Evolutionary conservation across 768 basidiomycete genomes (phyloP).

Genomic region (Lentinula edodes): DNA sequence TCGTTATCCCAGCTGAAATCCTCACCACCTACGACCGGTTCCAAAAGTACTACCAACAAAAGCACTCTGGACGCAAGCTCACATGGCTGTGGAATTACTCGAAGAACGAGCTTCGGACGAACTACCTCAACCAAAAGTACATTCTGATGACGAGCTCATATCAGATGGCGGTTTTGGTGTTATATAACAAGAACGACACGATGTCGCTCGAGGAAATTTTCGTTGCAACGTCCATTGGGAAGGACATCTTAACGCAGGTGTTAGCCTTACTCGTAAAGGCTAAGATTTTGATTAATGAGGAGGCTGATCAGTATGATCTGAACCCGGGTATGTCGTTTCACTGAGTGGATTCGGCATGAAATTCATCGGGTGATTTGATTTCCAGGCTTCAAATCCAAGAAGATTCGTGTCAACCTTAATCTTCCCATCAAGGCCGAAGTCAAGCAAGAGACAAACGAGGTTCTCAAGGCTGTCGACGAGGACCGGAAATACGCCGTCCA

Average conservation of each 20-base stretch:
- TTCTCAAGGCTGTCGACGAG: slow-evolving; percentile 92
- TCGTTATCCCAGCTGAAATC: slow-evolving; percentile 86
- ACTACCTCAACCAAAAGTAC: slow-evolving; percentile 91
- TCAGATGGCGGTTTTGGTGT: slow-evolving; percentile 89
- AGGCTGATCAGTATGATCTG: slow-evolving; percentile 85
- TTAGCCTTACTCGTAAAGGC: slow-evolving; percentile 76
- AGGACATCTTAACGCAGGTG: slow-evolving; percentile 73
- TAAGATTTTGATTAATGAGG: slow-evolving; percentile 85
- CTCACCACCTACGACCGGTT: slow-evolving; percentile 86
- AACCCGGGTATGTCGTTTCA: slow-evolving; percentile 50
- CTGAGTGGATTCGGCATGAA: too few relatives aligned
- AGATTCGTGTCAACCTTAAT: slow-evolving; percentile 89
- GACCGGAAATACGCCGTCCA: slow-evolving; percentile 97
- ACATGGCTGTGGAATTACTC: slow-evolving; percentile 99
- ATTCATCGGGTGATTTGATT: background rate
- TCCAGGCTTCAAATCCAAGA: slow-evolving; percentile 86
- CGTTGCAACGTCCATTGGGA: slow-evolving; percentile 73
- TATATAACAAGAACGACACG: slow-evolving; percentile 90
- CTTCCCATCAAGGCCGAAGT: slow-evolving; percentile 92
- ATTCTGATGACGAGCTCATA: slow-evolving; percentile 93
- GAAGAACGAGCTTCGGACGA: slow-evolving; percentile 93
- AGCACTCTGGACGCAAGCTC: slow-evolving; percentile 91
- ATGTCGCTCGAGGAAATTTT: slow-evolving; percentile 77
- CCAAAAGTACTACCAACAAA: slow-evolving; percentile 87
- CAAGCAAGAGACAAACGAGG: slow-evolving; percentile 85